These are phyloP conservation scores for Psidium friedrichsthalianum DNA, from an alignment of 345 rosid genomes.

Conservation along the genomic window DNA sequence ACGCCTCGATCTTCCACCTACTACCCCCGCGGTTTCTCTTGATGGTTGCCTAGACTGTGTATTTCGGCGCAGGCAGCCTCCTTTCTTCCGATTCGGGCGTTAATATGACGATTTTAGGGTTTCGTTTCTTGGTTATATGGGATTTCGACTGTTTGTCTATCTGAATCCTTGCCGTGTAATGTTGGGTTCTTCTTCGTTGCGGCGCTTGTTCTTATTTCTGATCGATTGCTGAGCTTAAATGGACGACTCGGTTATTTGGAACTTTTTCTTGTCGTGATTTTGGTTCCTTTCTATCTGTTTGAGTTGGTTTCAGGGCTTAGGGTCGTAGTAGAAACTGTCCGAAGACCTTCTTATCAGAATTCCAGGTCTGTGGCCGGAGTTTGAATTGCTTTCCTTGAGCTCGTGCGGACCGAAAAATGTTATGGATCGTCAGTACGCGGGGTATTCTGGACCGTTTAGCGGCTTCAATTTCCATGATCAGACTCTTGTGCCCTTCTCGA, in stretches of 20 bases:
- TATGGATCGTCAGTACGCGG: slow-evolving; percentile 1
- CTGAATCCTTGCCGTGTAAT: neutral
- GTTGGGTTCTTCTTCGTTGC: neutral
- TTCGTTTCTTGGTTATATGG: neutral
- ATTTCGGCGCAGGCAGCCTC: neutral
- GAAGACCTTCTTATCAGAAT: neutral
- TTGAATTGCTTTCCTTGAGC: slow-evolving; percentile 1
- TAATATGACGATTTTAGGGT: neutral
- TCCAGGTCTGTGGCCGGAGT: neutral
- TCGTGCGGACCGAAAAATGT: neutral
- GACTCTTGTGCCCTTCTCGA: neutral
- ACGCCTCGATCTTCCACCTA: neutral
- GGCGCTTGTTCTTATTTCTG: neutral
- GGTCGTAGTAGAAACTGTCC: neutral
- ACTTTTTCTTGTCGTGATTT: neutral
- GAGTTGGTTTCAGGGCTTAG: neutral
- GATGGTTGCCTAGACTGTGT: neutral
- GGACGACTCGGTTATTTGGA: neutral
- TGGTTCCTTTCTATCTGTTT: neutral
- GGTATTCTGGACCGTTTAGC: neutral
- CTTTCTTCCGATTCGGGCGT: neutral
- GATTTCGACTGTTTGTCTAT: neutral
- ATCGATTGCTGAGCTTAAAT: neutral
- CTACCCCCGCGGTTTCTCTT: neutral
- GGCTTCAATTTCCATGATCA: slow-evolving; percentile 1